A percentile compares a stretch with the other conserved stretches of the same genome.
Conservation (phyloP, 106 monocot genomes). For the Hemerocallis citrina region DNA sequence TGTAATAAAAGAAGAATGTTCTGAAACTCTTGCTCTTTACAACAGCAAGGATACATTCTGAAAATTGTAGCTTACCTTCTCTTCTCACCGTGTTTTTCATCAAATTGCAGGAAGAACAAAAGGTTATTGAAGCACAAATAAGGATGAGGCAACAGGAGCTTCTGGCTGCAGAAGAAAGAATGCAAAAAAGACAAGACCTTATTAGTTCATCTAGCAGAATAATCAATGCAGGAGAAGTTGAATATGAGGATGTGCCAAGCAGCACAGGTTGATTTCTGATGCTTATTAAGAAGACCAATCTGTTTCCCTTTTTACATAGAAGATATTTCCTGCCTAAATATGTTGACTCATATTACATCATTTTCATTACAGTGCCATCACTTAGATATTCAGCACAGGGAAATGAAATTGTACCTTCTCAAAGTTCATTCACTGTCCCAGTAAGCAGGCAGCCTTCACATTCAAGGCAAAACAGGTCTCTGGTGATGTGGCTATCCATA, state of each 20-base stretch:
- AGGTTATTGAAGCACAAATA: conserved; percentile 84
- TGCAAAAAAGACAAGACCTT: conserved; percentile 42
- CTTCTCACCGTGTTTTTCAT: background rate
- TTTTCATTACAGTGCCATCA: background rate
- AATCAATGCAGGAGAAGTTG: conserved; percentile 25
- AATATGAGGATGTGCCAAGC: conserved; percentile 26
- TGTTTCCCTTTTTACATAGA: background rate
- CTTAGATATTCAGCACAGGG: conserved; percentile 11
- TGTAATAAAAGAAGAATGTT: too few species aligned
- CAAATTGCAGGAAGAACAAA: conserved; percentile 65
- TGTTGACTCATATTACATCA: background rate
- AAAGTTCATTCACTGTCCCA: conserved; percentile 9
- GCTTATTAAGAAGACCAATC: background rate
- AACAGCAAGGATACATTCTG: too few species aligned
- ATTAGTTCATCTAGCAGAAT: conserved; percentile 26
- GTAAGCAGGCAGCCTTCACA: conserved; percentile 7
- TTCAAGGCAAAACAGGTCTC: conserved; percentile 27
- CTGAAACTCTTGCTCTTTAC: too few species aligned
- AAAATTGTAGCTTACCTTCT: background rate
- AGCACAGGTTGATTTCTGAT: conserved; percentile 2
- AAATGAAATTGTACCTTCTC: conserved; percentile 15
- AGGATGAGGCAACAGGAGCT: conserved; percentile 73
- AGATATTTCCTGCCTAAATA: background rate
- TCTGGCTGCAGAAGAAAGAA: conserved; percentile 59
- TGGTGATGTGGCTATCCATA: background rate